Conservation (phyloP, 2,329 filamentous ascomycete genomes). For the Gliomastix tumulicola region DNA sequence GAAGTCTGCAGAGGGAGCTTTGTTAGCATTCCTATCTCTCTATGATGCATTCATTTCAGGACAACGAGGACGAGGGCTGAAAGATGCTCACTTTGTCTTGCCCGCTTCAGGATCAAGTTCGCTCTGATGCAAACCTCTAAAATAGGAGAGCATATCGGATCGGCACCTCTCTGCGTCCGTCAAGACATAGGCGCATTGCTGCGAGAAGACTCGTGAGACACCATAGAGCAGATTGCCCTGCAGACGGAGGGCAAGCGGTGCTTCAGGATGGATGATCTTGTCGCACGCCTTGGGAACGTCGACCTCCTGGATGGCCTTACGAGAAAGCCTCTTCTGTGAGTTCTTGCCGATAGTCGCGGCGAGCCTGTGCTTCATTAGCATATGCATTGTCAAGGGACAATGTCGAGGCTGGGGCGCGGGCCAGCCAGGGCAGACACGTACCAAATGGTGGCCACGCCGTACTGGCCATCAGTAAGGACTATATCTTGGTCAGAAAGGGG, state of each 20-base stretch:
- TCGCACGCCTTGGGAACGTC: slow-evolving; percentile 80
- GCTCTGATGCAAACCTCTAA: slow-evolving; percentile 44
- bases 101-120: slow-evolving; percentile 65
- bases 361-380: slow-evolving; percentile 52
- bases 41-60: no score
- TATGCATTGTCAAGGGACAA: not conserved
- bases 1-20: slow-evolving; percentile 43
- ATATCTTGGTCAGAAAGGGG: slow-evolving; percentile 13
- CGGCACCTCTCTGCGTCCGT: slow-evolving; percentile 71
- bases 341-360: slow-evolving; percentile 82
- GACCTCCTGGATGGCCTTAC: slow-evolving; percentile 83
- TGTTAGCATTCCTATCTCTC: no score
- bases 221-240: slow-evolving; percentile 86
- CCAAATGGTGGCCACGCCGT: slow-evolving; percentile 95
- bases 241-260: slow-evolving; percentile 81
- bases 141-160: slow-evolving; percentile 62
- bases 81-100: slow-evolving; percentile 56
- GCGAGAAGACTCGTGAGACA: slow-evolving; percentile 74
- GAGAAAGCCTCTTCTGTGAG: slow-evolving; percentile 64
- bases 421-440: slow-evolving; percentile 39
- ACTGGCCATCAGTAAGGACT: slow-evolving; percentile 78
- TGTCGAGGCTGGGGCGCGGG: not conserved
- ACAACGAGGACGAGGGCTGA: slow-evolving; percentile 24
- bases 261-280: slow-evolving; percentile 75
- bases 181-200: slow-evolving; percentile 84